phyloP scores from a whole-genome alignment of 768 basidiomycete genomes.

The Paxillus ammoniavirescens region DNA sequence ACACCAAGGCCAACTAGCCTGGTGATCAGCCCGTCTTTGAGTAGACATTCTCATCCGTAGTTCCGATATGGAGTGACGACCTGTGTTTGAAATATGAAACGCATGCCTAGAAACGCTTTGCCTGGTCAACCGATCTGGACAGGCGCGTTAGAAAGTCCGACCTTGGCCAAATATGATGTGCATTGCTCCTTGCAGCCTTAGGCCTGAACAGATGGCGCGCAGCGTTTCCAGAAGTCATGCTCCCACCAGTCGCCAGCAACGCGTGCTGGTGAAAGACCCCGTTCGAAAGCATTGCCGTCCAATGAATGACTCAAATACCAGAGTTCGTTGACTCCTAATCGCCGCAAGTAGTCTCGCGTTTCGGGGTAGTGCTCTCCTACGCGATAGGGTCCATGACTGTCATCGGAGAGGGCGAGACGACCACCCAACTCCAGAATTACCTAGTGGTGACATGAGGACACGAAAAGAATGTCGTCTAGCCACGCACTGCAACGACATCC shows the following conservation, averaged over 20 bases:
- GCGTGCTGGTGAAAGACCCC: slow-evolving; percentile 40
- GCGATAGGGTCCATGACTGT: slow-evolving; percentile 87
- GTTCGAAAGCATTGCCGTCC: slow-evolving; percentile 26
- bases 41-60: slow-evolving; percentile 2
- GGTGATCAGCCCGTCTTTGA: not conserved
- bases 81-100: slow-evolving; percentile 18
- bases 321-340: slow-evolving; percentile 57
- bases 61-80: slow-evolving; percentile 1
- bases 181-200: slow-evolving; percentile 11
- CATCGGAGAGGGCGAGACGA: slow-evolving; percentile 86
- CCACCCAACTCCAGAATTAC: slow-evolving; percentile 68
- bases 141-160: slow-evolving; percentile 18
- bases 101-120: slow-evolving; percentile 10
- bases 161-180: slow-evolving; percentile 19
- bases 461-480: slow-evolving; percentile 14
- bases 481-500: slow-evolving; percentile 71
- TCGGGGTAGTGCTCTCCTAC: slow-evolving; percentile 85
- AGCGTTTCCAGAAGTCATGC: slow-evolving; percentile 55
- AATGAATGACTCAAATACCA: slow-evolving; percentile 55
- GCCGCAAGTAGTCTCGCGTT: slow-evolving; percentile 61
- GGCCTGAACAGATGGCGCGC: slow-evolving; percentile 10
- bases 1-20: not conserved
- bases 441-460: slow-evolving; percentile 40
- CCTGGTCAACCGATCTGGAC: slow-evolving; percentile 11
- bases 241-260: slow-evolving; percentile 55